phyloP scores from a whole-genome alignment of 2,329 filamentous ascomycete genomes.

The Samsoniella hepiali region DNA sequence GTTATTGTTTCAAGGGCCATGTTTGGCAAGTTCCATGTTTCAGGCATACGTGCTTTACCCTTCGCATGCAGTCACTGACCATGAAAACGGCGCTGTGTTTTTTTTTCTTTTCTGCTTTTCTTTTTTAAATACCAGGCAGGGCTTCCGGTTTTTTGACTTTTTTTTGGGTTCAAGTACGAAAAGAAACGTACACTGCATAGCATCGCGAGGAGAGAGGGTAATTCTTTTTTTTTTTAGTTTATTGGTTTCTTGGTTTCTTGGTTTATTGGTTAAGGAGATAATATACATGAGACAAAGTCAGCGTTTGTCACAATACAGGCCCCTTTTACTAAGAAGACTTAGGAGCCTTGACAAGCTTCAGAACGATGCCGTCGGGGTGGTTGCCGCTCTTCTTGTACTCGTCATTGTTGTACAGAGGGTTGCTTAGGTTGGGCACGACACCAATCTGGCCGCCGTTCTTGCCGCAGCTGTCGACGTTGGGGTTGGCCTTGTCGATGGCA shows the following conservation, averaged over 20 bases:
- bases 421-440: not conserved
- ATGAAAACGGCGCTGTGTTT: not conserved
- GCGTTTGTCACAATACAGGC: too few relatives aligned
- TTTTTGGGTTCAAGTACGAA: not conserved
- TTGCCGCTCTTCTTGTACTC: not conserved
- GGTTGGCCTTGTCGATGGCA: not conserved
- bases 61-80: not conserved
- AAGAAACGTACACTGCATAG: not conserved
- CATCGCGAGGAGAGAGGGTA: not conserved
- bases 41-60: not conserved
- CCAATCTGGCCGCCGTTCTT: not conserved
- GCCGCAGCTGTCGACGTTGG: not conserved
- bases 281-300: too few relatives aligned
- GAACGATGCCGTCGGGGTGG: not conserved
- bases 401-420: not conserved
- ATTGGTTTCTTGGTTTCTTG: not conserved
- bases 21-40: not conserved
- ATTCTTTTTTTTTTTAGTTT: not conserved
- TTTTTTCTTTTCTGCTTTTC: not conserved
- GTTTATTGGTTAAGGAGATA: not conserved
- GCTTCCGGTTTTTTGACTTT: not conserved
- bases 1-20: not conserved
- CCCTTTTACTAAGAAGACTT: too few relatives aligned
- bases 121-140: not conserved
- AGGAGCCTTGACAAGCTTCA: not conserved